phyloP scores from a whole-genome alignment of 306 rosid species.

The Quercus alba region DNA sequence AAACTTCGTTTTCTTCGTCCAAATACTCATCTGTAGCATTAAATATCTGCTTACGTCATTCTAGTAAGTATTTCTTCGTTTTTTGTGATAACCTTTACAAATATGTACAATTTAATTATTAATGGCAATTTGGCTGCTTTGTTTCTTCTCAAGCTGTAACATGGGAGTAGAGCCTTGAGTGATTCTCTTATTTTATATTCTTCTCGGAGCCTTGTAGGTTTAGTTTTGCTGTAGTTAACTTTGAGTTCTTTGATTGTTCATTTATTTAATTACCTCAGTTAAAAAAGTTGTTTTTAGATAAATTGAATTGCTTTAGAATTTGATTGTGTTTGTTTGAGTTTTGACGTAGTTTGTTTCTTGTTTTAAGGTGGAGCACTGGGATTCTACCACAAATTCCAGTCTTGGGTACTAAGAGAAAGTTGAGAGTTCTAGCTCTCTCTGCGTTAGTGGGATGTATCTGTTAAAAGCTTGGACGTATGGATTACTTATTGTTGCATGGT shows the following conservation, averaged over 20 bases:
- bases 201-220: neutral
- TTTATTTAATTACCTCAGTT: neutral
- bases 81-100: too few species aligned
- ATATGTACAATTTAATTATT: neutral
- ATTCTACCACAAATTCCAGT: neutral
- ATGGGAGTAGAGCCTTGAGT: neutral
- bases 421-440: conserved; percentile 22
- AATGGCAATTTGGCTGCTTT: neutral
- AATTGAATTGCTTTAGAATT: neutral
- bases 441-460: conserved; percentile 44
- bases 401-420: conserved; percentile 21
- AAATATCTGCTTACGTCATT: too few species aligned
- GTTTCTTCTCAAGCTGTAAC: neutral
- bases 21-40: too few species aligned
- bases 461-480: conserved; percentile 39
- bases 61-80: too few species aligned
- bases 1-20: too few species aligned
- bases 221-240: neutral
- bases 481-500: conserved; percentile 37
- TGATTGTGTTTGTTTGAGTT: neutral
- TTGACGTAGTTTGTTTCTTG: neutral
- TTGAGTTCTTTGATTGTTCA: neutral
- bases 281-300: neutral
- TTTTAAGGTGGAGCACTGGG: conserved; percentile 29
- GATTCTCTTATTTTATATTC: neutral